These are phyloP conservation scores for Boletus smithii DNA, from an alignment of 1,284 basidiomycete species.

Conservation along the genomic window DNA sequence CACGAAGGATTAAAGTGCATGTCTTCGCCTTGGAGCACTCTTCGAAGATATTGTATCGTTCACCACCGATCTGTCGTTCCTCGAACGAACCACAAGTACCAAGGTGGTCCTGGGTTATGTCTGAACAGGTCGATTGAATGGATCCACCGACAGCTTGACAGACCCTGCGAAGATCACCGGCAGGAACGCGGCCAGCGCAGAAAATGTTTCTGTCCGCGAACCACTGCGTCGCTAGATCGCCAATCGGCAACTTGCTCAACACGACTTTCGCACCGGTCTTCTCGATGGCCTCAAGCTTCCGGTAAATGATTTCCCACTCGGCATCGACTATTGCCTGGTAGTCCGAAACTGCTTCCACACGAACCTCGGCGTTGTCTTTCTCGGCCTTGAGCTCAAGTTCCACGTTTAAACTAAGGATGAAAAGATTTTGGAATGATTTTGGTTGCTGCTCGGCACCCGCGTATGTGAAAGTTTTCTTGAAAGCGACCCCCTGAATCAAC, in stretches of 20 bases:
- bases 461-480: slow-evolving; percentile 99
- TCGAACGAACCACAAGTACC: slow-evolving; percentile 91
- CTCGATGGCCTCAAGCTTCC: slow-evolving; percentile 95
- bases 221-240: slow-evolving; percentile 98
- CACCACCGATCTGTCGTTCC: slow-evolving; percentile 95
- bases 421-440: slow-evolving; percentile 86
- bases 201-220: slow-evolving; percentile 99
- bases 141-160: slow-evolving; percentile 95
- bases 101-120: slow-evolving; percentile 87
- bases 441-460: slow-evolving; percentile 99
- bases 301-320: slow-evolving; percentile 99
- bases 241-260: slow-evolving; percentile 96
- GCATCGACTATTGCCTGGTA: slow-evolving; percentile 99
- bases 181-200: slow-evolving; percentile 94
- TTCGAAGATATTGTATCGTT: slow-evolving; percentile 96
- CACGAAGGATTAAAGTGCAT: slow-evolving; percentile 92
- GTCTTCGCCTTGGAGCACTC: slow-evolving; percentile 95
- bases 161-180: slow-evolving; percentile 90
- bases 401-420: slow-evolving; percentile 94
- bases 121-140: slow-evolving; percentile 93
- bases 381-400: slow-evolving; percentile 99
- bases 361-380: slow-evolving; percentile 98
- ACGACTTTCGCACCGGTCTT: slow-evolving; percentile 97
- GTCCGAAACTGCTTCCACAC: slow-evolving; percentile 93
- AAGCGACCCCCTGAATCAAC: slow-evolving; percentile 87